Percentiles rank a stretch among this genome's conserved stretches.
Conservation (phyloP, 148 eudicot genomes). For the Nepenthes gracilis region DNA sequence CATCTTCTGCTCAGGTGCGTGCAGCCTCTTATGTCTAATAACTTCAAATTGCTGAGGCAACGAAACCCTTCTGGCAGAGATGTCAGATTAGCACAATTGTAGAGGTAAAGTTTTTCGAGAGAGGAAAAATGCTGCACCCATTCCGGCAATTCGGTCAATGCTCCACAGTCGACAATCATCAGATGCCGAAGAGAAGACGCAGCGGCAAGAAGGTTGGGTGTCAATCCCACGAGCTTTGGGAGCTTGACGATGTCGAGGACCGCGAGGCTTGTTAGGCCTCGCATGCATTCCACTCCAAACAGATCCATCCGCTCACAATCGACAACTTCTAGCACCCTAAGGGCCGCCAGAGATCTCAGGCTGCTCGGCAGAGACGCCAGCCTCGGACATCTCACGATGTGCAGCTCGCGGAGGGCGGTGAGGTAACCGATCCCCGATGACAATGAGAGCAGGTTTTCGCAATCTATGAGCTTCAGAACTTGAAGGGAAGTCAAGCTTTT, state of each 20-base stretch:
- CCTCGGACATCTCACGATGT: slow-evolving; percentile 23
- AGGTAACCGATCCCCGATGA: slow-evolving; percentile 20
- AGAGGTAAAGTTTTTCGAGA: slow-evolving; percentile 21
- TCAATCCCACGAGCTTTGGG: slow-evolving; percentile 20
- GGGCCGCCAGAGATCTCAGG: slow-evolving; percentile 18
- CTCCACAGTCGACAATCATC: slow-evolving; percentile 16
- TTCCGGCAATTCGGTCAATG: slow-evolving; percentile 19
- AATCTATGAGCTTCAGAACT: slow-evolving; percentile 12
- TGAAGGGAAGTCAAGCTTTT: slow-evolving; percentile 16
- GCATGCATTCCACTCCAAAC: slow-evolving; percentile 14
- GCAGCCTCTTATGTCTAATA: neutral
- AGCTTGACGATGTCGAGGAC: slow-evolving; percentile 14
- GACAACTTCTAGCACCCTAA: slow-evolving; percentile 27
- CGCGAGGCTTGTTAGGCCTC: slow-evolving; percentile 22
- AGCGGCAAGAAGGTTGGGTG: slow-evolving; percentile 20
- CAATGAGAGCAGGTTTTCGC: slow-evolving; percentile 12
- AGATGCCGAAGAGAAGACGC: slow-evolving; percentile 18
- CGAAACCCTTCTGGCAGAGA: slow-evolving; percentile 12
- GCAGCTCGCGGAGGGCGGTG: slow-evolving; percentile 15
- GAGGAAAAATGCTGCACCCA: slow-evolving; percentile 17
- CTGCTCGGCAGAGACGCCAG: slow-evolving; percentile 22
- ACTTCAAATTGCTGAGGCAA: neutral
- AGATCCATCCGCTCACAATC: slow-evolving; percentile 33
- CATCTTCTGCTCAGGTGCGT: neutral
- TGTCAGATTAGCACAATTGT: slow-evolving; percentile 20